A percentile compares a stretch with the other conserved stretches of the same genome.
Evolutionary conservation across 1,284 basidiomycete species (phyloP).

Genomic region (Cutaneotrichosporon daszewskae): DNA sequence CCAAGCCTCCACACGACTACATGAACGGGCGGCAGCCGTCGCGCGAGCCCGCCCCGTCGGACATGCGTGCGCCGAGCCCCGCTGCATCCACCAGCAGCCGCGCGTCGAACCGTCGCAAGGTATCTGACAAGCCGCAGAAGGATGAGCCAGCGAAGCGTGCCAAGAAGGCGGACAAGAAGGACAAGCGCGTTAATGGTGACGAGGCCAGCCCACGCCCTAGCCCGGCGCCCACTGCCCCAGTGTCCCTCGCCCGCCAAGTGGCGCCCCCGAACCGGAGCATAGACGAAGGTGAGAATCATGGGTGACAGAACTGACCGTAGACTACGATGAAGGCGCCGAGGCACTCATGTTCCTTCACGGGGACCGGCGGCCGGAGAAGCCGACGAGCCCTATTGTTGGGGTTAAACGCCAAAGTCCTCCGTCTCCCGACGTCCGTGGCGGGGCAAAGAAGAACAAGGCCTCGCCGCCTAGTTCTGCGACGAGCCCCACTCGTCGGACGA

Average conservation of each 20-base stretch:
- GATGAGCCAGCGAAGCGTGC: not conserved
- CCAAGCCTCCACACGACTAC: constrained; percentile 7
- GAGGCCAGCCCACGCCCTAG: constrained; percentile 10
- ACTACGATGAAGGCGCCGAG: constrained; percentile 47
- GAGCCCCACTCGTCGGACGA: constrained; percentile 22
- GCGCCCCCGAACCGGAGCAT: constrained; percentile 23
- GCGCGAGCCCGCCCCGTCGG: constrained; percentile 8
- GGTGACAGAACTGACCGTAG: constrained; percentile 18
- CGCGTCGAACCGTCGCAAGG: constrained; percentile 18
- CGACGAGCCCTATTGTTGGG: constrained; percentile 11
- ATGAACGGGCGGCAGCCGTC: constrained; percentile 10
- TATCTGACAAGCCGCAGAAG: constrained; percentile 8
- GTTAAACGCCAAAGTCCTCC: constrained; percentile 30
- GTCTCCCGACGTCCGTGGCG: constrained; percentile 22
- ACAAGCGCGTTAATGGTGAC: constrained; percentile 10
- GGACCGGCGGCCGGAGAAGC: constrained; percentile 24
- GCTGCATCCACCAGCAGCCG: constrained; percentile 31
- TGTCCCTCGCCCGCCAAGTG: not conserved
- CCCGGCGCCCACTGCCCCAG: constrained; percentile 13
- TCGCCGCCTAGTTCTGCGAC: constrained; percentile 7
- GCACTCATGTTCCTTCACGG: constrained; percentile 46
- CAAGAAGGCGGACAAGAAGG: constrained; percentile 8
- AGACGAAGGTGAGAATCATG: constrained; percentile 40
- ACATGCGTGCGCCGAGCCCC: constrained; percentile 32
- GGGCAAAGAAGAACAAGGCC: constrained; percentile 28